These are phyloP conservation scores for Zygosaccharomyces pseudobailii DNA, from an alignment of 1,139 yeast species.

Conservation along the genomic window DNA sequence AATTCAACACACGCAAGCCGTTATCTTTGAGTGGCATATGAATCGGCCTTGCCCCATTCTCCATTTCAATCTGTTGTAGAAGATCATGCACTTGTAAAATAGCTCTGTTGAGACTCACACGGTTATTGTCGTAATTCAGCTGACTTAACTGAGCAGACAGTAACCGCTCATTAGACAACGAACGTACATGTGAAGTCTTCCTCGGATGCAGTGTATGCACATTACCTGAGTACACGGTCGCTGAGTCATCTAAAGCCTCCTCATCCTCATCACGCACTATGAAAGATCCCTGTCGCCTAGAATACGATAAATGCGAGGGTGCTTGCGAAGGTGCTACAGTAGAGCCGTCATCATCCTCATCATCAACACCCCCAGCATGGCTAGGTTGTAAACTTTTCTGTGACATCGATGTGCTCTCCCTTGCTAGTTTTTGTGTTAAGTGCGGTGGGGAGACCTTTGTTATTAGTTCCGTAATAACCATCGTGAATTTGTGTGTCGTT, in stretches of 20 bases:
- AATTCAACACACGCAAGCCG: slow-evolving; percentile 22
- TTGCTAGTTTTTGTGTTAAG: background rate
- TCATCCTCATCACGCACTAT: slow-evolving; percentile 14
- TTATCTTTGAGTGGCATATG: slow-evolving; percentile 14
- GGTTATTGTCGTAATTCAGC: slow-evolving; percentile 32
- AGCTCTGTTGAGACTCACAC: slow-evolving; percentile 23
- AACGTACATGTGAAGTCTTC: slow-evolving; percentile 13
- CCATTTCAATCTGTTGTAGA: slow-evolving; percentile 21
- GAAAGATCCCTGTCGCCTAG: slow-evolving; percentile 15
- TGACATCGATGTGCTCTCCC: slow-evolving; percentile 3
- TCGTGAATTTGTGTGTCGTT: slow-evolving; percentile 2
- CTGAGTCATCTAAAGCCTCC: slow-evolving; percentile 9
- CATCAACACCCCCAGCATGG: background rate
- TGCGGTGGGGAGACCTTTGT: background rate
- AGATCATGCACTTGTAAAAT: slow-evolving; percentile 21
- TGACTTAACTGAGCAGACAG: slow-evolving; percentile 31
- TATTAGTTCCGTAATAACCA: background rate
- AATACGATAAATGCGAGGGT: slow-evolving; percentile 13
- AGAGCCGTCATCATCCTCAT: slow-evolving; percentile 10
- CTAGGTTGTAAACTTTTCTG: slow-evolving; percentile 2
- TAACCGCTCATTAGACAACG: slow-evolving; percentile 20
- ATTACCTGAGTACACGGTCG: slow-evolving; percentile 14
- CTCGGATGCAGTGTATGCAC: slow-evolving; percentile 10
- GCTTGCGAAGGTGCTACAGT: slow-evolving; percentile 10
- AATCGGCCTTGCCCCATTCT: slow-evolving; percentile 30